These are phyloP conservation scores for Entomortierella parvispora DNA, from an alignment of 192 early-diverging fungal genomes.

Conservation along the genomic window DNA sequence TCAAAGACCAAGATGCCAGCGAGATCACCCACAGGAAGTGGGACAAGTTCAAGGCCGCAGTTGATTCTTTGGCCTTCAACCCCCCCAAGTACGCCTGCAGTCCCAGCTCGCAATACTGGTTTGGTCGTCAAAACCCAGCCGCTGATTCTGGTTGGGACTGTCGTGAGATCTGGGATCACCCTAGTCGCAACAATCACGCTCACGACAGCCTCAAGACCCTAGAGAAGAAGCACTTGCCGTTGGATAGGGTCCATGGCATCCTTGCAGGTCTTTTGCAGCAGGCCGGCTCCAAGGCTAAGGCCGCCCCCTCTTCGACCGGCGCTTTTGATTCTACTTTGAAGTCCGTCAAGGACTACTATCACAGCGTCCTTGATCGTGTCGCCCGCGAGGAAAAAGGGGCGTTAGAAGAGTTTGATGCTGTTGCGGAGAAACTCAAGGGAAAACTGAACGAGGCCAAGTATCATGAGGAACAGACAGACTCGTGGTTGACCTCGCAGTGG, in stretches of 20 bases:
- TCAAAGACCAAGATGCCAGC: background rate
- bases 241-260: slow-evolving; percentile 27
- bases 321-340: slow-evolving; percentile 33
- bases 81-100: slow-evolving; percentile 46
- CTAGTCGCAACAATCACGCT: slow-evolving; percentile 9
- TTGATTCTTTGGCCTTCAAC: slow-evolving; percentile 41
- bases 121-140: slow-evolving; percentile 29
- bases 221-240: slow-evolving; percentile 30
- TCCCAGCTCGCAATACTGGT: slow-evolving; percentile 46
- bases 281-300: slow-evolving; percentile 27
- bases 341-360: slow-evolving; percentile 33
- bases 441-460: slow-evolving; percentile 48
- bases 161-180: slow-evolving; percentile 47
- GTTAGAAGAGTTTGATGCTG: slow-evolving; percentile 25
- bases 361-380: slow-evolving; percentile 20
- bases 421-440: slow-evolving; percentile 27
- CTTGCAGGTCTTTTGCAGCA: slow-evolving; percentile 15
- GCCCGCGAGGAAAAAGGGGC: slow-evolving; percentile 21
- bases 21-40: slow-evolving; percentile 37
- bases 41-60: slow-evolving; percentile 45
- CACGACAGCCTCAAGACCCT: slow-evolving; percentile 18
- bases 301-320: slow-evolving; percentile 19
- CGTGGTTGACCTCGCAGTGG: slow-evolving; percentile 45
- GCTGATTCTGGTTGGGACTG: slow-evolving; percentile 46
- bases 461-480: slow-evolving; percentile 38